These are phyloP conservation scores for Balamuthia mandrillaris DNA, from an alignment of 208 protist species.

Conservation along the genomic window DNA sequence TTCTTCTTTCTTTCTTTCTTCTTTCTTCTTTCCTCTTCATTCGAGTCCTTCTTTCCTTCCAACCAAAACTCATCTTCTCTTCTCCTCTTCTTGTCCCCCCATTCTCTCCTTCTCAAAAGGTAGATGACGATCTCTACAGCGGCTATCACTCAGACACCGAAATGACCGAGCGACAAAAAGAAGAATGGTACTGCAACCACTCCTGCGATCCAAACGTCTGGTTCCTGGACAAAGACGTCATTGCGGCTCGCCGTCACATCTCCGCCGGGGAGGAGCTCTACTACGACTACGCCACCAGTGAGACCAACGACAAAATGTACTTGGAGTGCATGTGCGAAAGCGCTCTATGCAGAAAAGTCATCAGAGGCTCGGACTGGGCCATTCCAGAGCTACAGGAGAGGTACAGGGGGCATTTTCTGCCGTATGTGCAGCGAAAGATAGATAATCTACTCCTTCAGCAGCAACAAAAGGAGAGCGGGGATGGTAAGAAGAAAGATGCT, in stretches of 20 bases:
- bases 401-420: slow-evolving; percentile 11
- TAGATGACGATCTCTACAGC: neutral
- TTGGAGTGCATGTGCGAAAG: neutral
- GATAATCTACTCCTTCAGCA: too few species aligned
- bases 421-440: neutral
- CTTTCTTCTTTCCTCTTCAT: too few species aligned
- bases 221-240: neutral
- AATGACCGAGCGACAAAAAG: neutral
- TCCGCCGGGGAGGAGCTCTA: neutral
- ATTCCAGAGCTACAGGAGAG: slow-evolving; percentile 3
- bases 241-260: slow-evolving; percentile 11
- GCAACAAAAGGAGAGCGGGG: too few species aligned
- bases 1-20: too few species aligned
- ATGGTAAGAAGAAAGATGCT: too few species aligned
- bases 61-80: too few species aligned
- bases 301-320: neutral
- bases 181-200: slow-evolving; percentile 5
- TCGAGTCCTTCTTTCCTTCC: too few species aligned
- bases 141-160: neutral
- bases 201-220: slow-evolving; percentile 1
- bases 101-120: too few species aligned
- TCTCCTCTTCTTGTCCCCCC: too few species aligned
- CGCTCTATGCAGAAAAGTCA: neutral
- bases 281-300: slow-evolving; percentile 8
- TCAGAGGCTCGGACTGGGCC: neutral